Percentiles rank a stretch among this genome's conserved stretches.
phyloP scores from a whole-genome alignment of 1,284 basidiomycete species.

The Rhodotorula sp. region DNA sequence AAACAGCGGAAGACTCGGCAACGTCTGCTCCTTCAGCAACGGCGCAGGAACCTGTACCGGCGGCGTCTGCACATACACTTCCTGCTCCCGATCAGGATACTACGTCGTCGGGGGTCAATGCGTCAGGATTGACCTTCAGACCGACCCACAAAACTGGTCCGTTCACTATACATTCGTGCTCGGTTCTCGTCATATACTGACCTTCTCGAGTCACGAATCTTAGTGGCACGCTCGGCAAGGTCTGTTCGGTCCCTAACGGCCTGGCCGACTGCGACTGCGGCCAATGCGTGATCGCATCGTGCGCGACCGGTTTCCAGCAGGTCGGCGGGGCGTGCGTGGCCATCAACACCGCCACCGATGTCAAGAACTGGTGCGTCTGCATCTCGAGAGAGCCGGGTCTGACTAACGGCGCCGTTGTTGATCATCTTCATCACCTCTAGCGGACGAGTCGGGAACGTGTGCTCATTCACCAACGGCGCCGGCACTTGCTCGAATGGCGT shows the following conservation, averaged over 20 bases:
- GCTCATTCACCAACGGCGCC: slow-evolving; percentile 20
- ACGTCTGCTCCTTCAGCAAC: slow-evolving; percentile 19
- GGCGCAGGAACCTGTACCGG: slow-evolving; percentile 4
- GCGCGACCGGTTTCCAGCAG: slow-evolving; percentile 19
- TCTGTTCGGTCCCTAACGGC: slow-evolving; percentile 22
- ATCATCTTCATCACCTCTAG: neutral
- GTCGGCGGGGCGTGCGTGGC: slow-evolving; percentile 10
- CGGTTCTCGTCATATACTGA: too few species aligned
- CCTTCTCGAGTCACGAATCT: too few species aligned
- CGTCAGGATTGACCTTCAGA: slow-evolving; percentile 1
- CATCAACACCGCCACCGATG: slow-evolving; percentile 16
- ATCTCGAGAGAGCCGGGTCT: neutral
- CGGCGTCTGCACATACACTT: slow-evolving; percentile 7
- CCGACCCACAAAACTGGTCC: slow-evolving; percentile 21
- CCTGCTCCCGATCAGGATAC: slow-evolving; percentile 9
- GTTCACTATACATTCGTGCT: too few species aligned
- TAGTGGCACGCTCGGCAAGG: slow-evolving; percentile 18
- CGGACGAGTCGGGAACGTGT: slow-evolving; percentile 26
- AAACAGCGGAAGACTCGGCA: slow-evolving; percentile 37
- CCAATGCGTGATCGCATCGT: slow-evolving; percentile 15
- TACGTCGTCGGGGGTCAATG: slow-evolving; percentile 13
- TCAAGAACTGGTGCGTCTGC: slow-evolving; percentile 30
- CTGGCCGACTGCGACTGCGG: slow-evolving; percentile 8
- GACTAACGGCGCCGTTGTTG: neutral
- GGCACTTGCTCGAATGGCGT: slow-evolving; percentile 22